Base-by-base conservation (phyloP, 306 rosid species). In the Aeschynomene evenia region DNA sequence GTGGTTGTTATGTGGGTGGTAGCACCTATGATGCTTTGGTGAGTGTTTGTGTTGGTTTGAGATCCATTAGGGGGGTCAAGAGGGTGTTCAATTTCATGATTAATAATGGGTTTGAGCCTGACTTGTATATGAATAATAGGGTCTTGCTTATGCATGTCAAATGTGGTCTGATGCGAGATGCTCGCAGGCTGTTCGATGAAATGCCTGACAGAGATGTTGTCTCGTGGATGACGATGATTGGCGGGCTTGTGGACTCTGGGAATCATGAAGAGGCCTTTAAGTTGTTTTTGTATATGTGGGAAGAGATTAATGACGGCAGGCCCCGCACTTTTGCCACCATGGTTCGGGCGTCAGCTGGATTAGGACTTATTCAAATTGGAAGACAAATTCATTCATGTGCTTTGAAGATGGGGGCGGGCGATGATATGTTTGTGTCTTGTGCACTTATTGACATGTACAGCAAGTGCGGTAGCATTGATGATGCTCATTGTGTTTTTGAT, bases 391-490 rank as follows among this genome's bases (percentile, higher is more conserved):
- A 92, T 73, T 72, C 95, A 0, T 89, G 91, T 61, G 83, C 87
- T 76, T 62, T 92, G 85, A 92, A 92, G 81, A 83, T 80, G 79
- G 92, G 88, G n/a, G 69, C 77, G 1, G 75, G 57, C 40, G 82
- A 60, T 11, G 82, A 87, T 74, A 82, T 50, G 4, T 89, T 84
- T 22, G 91, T 89, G 69, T 77, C 91, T 18, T 89, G 93, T 79
- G 84, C 92, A 1, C 58, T 92, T 73, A 92, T 92, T 73, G 95
- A 89, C 77, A 92, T 87, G 98, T 89, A 92, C 49, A 81, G 93
- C 68, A 92, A 92, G 87, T 92, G 91, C 73, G 95, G 87, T 42
- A 66, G 80, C 82, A 79, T 92, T 62, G 92, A 83, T 58, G 98
- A 88, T 75, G 96, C 98, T 43, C 92, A 73, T 1, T 80, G 58